Evolutionary conservation across 225 moss, liverwort and hornwort genomes (phyloP).

Genomic region (Sphagnum tenellum): DNA sequence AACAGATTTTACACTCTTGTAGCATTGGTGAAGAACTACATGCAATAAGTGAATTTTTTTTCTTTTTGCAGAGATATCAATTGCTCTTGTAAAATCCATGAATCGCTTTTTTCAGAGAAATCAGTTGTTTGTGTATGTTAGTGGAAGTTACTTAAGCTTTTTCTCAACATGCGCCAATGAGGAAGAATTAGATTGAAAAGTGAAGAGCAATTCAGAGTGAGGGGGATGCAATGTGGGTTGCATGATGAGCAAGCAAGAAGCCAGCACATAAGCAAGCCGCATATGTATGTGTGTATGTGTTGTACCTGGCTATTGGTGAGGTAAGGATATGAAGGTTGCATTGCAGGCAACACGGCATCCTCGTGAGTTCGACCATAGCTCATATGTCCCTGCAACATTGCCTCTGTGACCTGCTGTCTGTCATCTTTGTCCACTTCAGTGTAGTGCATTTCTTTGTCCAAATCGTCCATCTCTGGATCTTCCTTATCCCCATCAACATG

Average conservation of each 20-base stretch:
- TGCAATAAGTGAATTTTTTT: too few species aligned
- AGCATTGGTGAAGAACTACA: too few species aligned
- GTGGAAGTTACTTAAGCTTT: neutral
- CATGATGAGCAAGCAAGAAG: neutral
- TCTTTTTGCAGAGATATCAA: too few species aligned
- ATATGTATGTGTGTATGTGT: too few species aligned
- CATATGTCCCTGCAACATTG: constrained; percentile 54
- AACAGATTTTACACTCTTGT: too few species aligned
- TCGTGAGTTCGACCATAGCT: constrained; percentile 40
- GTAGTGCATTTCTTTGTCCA: constrained; percentile 74
- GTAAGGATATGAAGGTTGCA: constrained; percentile 55
- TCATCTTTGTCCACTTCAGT: constrained; percentile 28
- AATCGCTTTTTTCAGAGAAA: too few species aligned
- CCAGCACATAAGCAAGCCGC: too few species aligned
- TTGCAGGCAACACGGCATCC: constrained; percentile 39
- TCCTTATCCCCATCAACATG: constrained; percentile 79
- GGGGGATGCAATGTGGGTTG: too few species aligned
- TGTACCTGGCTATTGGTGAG: constrained; percentile 39
- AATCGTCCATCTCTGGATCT: constrained; percentile 74
- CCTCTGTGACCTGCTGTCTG: constrained; percentile 50
- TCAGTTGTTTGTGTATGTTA: too few species aligned
- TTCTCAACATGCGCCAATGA: neutral
- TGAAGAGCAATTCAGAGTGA: too few species aligned
- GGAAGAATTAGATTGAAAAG: neutral
- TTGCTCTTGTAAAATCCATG: too few species aligned